Evolutionary conservation across 1,139 yeast species (phyloP), one percentile per base, ranked within the genome.

Genomic region (Kurtzmaniella quercitrusa): DNA sequence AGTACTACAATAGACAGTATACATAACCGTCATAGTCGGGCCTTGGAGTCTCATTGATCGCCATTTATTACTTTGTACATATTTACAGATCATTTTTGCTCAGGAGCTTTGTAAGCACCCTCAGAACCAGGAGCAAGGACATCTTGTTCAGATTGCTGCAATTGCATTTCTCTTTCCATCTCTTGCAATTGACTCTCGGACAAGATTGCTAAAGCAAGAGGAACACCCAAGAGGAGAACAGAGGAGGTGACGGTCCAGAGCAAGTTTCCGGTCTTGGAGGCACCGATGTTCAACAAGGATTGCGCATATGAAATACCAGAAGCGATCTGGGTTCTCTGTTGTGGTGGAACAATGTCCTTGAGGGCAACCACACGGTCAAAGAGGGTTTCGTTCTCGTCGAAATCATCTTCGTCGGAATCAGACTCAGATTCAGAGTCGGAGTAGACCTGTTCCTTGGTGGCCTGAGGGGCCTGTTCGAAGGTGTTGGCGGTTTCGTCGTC

Each of bases 151-250:
- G 88, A 84, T 67, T 86, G 90, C 63, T 85, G 91, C 62, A 89
- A 75, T 55, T 85, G 82, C 77, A 90, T 83, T 62, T 89, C 95
- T 73, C 87, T 88, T 73, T 91, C 97, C 85, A 89, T 80, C 70
- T 91, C 97, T 63, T 83, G 82, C 62, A 91, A 78, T 71, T 91
- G 97, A 59, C 90, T 93, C 73, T 91, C 98, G 50, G 91, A 82
- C 58, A 91, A 77, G 54, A 91, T 86, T 44, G 96, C 87, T 60
- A 93, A 75, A 7, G 96, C 84, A 56, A 89, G 75, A 50, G 98
- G 98, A 45, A 90, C 96, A 61, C 97, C 98, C 58, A 93, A 74
- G 53, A 93, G 78, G 58, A 94, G 71, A 36, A 89, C 82, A 44
- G 94, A 80, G 16, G 98, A 84, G 31, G 97, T 83, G 49, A 89